These are phyloP conservation scores for Kurtzmaniella natalensis DNA, from an alignment of 1,139 yeast genomes.

Conservation along the genomic window DNA sequence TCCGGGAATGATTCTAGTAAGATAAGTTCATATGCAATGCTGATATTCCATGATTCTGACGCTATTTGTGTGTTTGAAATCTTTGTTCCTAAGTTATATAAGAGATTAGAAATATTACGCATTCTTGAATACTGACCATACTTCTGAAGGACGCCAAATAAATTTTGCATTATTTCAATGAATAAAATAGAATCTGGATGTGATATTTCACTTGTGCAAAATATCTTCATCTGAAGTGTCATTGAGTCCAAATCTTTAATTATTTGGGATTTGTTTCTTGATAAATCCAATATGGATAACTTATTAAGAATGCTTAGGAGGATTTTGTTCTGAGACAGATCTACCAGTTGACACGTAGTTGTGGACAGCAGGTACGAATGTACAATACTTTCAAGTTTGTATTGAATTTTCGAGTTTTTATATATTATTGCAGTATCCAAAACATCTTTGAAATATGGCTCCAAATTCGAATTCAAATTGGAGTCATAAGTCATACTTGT, in stretches of 20 bases:
- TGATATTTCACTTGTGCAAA: slow-evolving; percentile 7
- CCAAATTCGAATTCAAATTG: no score
- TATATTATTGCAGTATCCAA: no score
- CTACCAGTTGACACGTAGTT: no score
- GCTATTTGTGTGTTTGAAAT: slow-evolving; percentile 2
- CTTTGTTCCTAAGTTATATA: slow-evolving; percentile 17
- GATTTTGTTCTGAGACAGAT: no score
- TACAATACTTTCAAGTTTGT: no score
- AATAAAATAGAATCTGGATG: slow-evolving; percentile 6
- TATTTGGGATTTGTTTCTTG: neutral
- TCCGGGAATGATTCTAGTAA: slow-evolving; percentile 9
- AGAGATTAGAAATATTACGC: slow-evolving; percentile 24
- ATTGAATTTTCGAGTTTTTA: no score
- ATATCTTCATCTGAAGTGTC: slow-evolving; percentile 5
- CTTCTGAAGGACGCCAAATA: slow-evolving; percentile 12
- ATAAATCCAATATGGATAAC: no score
- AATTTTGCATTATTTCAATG: slow-evolving; percentile 5
- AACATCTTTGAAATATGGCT: no score
- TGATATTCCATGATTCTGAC: slow-evolving; percentile 12
- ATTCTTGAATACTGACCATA: slow-evolving; percentile 25
- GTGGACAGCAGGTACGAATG: no score
- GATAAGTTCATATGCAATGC: slow-evolving; percentile 20
- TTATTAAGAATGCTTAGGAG: no score
- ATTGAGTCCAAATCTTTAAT: slow-evolving; percentile 6
- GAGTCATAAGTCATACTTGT: no score